Evolutionary conservation across 176 grass and related monocot genomes (phyloP), one percentile per base, ranked within the genome.

Genomic region (Cocos nucifera): DNA sequence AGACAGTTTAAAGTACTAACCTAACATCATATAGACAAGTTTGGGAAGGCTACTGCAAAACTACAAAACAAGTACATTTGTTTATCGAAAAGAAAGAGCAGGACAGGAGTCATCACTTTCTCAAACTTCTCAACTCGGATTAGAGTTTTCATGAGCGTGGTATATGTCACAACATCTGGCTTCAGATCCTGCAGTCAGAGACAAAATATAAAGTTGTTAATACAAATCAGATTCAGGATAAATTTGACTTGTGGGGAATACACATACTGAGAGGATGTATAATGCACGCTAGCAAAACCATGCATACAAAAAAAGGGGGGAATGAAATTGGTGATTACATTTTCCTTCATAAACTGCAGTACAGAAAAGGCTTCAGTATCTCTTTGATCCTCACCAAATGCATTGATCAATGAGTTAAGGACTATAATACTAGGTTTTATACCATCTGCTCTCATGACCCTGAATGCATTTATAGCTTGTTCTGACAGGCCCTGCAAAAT

Each of bases 141-240:
- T 72, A 97, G 84, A 49, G 83, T 75, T 84, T 97, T 97, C 92
- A 97, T 97, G 17, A 97, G 73, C 49, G 92, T 97, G 30, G 92
- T 97, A 56, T 97, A 97, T 60, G 92, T 97, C 69, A 97, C 89
- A 81, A 97, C 92, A 73, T 97, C 92, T 30, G 92, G 87, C 66
- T 83, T 88, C 53, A 97, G 65, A 70, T 71, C 80, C 92, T 97
- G 75, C 32, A 87, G 56, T 62, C 25, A 26, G 21, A 64, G 56
- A n/a, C 56, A 2, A 21, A 73, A 56, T 73, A 76, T 17, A 73
- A 73, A 48, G 0, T 21, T 64, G 22, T 44, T 62, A 17, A 21
- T 68, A n/a, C 3, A 68, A 3, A 17, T 22, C 56, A 2, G 35
- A 10, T 68, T n/a, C 50, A 30, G 24, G 16, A 19, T n/a, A 16